Evolutionary conservation across 2,329 filamentous ascomycete species (phyloP).

Genomic region (Colletotrichum melonis): DNA sequence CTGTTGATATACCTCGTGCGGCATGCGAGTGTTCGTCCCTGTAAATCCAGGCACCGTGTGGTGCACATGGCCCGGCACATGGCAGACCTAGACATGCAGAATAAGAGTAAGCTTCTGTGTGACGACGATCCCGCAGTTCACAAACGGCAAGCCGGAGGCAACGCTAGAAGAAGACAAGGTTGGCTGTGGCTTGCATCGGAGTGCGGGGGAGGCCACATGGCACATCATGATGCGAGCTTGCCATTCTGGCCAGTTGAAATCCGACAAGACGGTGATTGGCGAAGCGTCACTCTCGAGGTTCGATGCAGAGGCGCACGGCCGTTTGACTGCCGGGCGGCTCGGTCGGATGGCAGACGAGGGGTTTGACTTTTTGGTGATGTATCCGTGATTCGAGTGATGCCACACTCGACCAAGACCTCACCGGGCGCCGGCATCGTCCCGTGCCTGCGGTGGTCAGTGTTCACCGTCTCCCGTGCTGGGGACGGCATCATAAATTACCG

Average conservation of each 20-base stretch:
- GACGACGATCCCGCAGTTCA: background rate
- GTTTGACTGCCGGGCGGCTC: conserved; percentile 13
- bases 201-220: conserved; percentile 7
- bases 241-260: background rate
- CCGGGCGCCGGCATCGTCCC: background rate
- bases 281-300: background rate
- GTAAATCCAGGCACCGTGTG: background rate
- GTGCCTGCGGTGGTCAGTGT: background rate
- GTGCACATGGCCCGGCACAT: background rate
- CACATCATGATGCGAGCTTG: background rate
- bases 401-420: background rate
- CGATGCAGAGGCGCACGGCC: background rate
- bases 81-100: background rate
- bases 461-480: background rate
- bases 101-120: background rate
- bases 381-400: background rate
- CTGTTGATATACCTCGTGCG: too few relatives aligned
- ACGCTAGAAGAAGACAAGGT: background rate
- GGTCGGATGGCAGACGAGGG: conserved; percentile 1
- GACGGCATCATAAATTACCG: conserved; percentile 5
- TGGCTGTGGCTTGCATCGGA: background rate
- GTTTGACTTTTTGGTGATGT: background rate
- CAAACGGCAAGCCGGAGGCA: background rate
- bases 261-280: background rate
- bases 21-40: background rate